Base-by-base conservation (phyloP, 129 eudicot genomes). In the Chrysanthemum lavandulifolium region DNA sequence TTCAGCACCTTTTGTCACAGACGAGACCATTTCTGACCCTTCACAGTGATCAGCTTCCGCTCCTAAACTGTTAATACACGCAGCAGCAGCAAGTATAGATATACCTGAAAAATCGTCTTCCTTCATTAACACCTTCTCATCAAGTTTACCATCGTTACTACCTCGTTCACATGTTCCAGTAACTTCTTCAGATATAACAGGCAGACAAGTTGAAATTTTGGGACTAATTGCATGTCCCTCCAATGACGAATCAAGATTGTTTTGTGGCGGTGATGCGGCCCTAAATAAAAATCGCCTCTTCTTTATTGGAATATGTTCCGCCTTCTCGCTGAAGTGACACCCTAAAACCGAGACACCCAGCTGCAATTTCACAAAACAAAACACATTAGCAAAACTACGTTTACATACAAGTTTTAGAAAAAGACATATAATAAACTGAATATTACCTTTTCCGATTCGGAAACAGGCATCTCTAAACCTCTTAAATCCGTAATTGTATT, bases 21-120 rank as follows among this genome's bases (percentile, higher is more conserved):
- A 27, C 13, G 56, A 13, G 33, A 2, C 74, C 27, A 50, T 29
- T 54, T 56, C 71, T 31, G 73, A 48, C 55, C 33, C 62, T 71
- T 75, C 78, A 29, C 66, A 48, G 15, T 10, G 49, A 69, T 81
- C 84, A 43, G 52, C 69, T 56, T 68, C 74, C 62, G 70, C 71
- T 68, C 76, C 84, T 75, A 81, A 76, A 59, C 76, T 59, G 52
- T 57, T 76, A 65, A 81, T 81, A 53, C 84, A 81, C 25, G 84
- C 84, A 10, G 84, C 84, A 16, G 77, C 84, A 69, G 84, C 84
- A 75, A 81, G 84, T 47, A 81, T 81, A 51, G 84, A 72, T 52
- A 81, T 81, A 43, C 81, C 84, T 69, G 81, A 81, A 61, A 81
- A 81, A 68, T 81, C 84, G 27, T 81, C 84, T 62, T 55, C 77